Base-by-base conservation (phyloP, 2,329 filamentous ascomycete genomes). In the Graphium sp. region DNA sequence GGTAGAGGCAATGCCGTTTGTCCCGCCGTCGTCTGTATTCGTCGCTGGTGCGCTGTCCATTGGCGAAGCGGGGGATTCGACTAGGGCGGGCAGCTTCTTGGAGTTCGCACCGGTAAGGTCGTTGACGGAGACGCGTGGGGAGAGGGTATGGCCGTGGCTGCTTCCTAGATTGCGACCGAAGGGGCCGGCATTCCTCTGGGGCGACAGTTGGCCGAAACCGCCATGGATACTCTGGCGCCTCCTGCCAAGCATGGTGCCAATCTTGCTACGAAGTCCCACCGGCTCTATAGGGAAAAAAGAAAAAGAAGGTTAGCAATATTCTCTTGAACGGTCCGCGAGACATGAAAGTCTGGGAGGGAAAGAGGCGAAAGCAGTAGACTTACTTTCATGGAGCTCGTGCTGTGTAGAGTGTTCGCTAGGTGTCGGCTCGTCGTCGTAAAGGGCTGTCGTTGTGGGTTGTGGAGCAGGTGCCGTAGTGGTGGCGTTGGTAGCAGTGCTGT, bases 181-280 rank as follows among this genome's bases (percentile, higher is more conserved):
- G 2, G 65, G 60, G 4, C 49, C 46, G 4, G 45, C 40, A 13
- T 59, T 56, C 45, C 69, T 74, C 20, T 56, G 52, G 2, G 66
- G 60, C 1, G 62, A 74, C 39, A 62, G 58, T 45, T 54, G 63
- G 33, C 56, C 66, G 44, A 66, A 75, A 23, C 74, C 56, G 35
- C 61, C 62, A 49, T 80, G 60, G 32, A 79, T 58, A 46, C 74
- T 80, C 46, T 78, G 72, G 22, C 74, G 60, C 34, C 72, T 56
- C 14, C 72, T 61, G 17, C 68, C 65, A 24, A 81, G 62, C 56
- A 81, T 74, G 9, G 75, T 81, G 11, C 76, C 75, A 30, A 82
- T 61, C 31, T 74, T 64, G 26, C 72, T 37, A 12, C 35, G 35
- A n/a, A 37, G 21, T 18, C 35, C 31, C 7, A 24, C 17, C 24